Percentiles rank a stretch among this genome's conserved stretches.
phyloP scores from a whole-genome alignment of 192 early-diverging fungal species.

The Thamnidium elegans region DNA sequence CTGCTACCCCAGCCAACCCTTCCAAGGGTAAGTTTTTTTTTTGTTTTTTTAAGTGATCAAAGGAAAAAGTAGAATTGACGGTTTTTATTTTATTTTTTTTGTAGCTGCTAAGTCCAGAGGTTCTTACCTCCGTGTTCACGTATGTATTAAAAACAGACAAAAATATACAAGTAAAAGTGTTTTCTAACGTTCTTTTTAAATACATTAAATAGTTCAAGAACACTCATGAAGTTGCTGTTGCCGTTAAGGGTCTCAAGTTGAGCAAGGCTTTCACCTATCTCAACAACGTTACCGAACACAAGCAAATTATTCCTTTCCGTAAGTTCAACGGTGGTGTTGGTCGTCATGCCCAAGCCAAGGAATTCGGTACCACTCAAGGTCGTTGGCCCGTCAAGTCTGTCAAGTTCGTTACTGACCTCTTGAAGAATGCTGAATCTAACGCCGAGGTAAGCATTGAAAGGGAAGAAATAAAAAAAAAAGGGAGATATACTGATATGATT shows the following conservation, averaged over 20 bases:
- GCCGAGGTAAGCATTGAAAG: slow-evolving; percentile 65
- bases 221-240: slow-evolving; percentile 93
- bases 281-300: slow-evolving; percentile 92
- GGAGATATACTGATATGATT: background rate
- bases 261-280: slow-evolving; percentile 90
- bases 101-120: slow-evolving; percentile 76
- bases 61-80: background rate
- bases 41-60: background rate
- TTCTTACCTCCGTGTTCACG: slow-evolving; percentile 77
- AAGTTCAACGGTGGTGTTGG: slow-evolving; percentile 97
- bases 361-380: slow-evolving; percentile 81
- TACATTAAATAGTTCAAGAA: slow-evolving; percentile 97
- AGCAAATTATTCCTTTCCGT: slow-evolving; percentile 96
- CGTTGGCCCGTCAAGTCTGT: slow-evolving; percentile 98
- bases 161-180: too few relatives aligned
- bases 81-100: slow-evolving; percentile 19
- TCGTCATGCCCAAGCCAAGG: slow-evolving; percentile 96
- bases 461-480: background rate
- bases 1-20: slow-evolving; percentile 78
- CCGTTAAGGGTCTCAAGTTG: slow-evolving; percentile 91
- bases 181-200: too few relatives aligned
- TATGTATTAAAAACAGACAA: too few relatives aligned
- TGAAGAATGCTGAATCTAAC: slow-evolving; percentile 97
- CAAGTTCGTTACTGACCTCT: slow-evolving; percentile 89
- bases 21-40: slow-evolving; percentile 59